Base-by-base conservation (phyloP, 225 moss, liverwort and hornwort genomes). In the Straminergon stramineum region DNA sequence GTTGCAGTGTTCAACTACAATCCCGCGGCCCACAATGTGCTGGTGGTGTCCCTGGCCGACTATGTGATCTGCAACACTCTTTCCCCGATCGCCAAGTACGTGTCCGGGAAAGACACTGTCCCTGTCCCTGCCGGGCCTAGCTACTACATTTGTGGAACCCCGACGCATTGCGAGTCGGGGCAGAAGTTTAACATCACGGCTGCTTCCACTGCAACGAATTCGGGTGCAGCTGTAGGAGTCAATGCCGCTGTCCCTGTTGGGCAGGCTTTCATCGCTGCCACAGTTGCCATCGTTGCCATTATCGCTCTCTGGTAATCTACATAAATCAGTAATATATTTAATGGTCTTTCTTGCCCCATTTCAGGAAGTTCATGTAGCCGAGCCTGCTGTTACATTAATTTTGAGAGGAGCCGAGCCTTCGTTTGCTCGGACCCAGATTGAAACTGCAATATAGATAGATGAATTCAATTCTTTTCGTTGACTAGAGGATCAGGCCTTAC, bases 131-230 rank as follows among this genome's bases (percentile, higher is more conserved):
- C 57, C 26, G 89, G 89, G 6, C 45, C 67, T 17, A 89, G 84
- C 77, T 84, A 66, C 78, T 84, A 89, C 84, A 84, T 89, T 13
- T 89, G 89, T 75, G 89, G 89, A 67, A 77, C 66, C 11, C 89
- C 84, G 56, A 89, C n/a, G 48, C 89, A 89, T 58, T 89, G 89
- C 66, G 89, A 89, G 68, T 89, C 67, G 13, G 84, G 89, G 15
- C 89, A 84, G 89, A 89, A 89, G 89, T 89, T 89, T 37, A 89
- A 89, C 84, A 67, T 89, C 89, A 89, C 84, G 56, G 89, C 89
- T 17, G 88, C 87, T 70, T 69, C 69, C 48, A 69, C 48, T 18
- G 31, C 57, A 20, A 39, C 43, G 41, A 80, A 68, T 10, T 79
- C 79, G 23, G 80, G 68, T 26, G 57, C 79, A 52, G 79, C 79